Percentiles rank a stretch among this genome's conserved stretches.
These are phyloP conservation scores for Lactifluus subvellereus DNA, from an alignment of 768 basidiomycete genomes.

Conservation along the genomic window DNA sequence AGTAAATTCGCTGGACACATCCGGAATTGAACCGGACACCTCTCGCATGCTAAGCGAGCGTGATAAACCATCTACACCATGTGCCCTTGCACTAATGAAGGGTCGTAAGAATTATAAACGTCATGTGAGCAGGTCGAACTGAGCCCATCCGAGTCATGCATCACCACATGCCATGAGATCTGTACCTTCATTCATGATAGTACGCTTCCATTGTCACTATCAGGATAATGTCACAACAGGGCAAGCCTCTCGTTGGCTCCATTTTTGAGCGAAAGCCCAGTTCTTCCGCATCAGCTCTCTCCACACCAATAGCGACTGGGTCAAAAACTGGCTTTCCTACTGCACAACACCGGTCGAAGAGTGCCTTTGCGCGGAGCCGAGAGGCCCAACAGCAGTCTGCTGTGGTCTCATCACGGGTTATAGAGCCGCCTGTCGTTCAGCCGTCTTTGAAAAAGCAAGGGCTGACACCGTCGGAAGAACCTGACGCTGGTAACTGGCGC, in stretches of 20 bases:
- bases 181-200: neutral
- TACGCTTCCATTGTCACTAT: neutral
- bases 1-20: conserved; percentile 8
- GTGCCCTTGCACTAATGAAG: neutral
- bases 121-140: neutral
- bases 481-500: conserved; percentile 38
- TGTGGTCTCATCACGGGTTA: conserved; percentile 23
- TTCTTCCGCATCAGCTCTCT: conserved; percentile 26
- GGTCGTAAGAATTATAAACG: neutral
- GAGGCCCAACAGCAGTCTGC: conserved; percentile 23
- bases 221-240: conserved; percentile 18
- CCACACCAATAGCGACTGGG: conserved; percentile 22
- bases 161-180: neutral
- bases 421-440: conserved; percentile 23
- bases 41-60: conserved; percentile 23
- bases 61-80: conserved; percentile 25
- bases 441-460: conserved; percentile 18
- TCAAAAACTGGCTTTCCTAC: conserved; percentile 36
- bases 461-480: neutral
- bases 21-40: conserved; percentile 24
- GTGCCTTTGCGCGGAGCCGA: conserved; percentile 35
- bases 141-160: neutral
- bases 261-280: conserved; percentile 40
- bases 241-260: conserved; percentile 37
- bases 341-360: conserved; percentile 38